phyloP scores from a whole-genome alignment of 2,329 filamentous ascomycete genomes.

The Stemphylium lycopersici region DNA sequence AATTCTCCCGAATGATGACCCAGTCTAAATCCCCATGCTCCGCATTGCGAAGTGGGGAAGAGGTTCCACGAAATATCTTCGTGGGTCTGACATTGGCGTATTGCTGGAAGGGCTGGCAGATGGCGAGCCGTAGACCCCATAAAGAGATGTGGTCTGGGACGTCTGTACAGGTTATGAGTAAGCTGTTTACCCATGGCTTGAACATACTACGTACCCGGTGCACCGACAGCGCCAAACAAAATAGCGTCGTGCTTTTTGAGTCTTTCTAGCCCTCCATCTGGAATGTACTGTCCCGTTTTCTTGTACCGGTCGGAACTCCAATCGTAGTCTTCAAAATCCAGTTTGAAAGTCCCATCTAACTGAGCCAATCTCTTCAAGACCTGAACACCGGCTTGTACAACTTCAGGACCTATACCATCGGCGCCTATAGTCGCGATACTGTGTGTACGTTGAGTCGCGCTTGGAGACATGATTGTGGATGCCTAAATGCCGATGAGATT shows the following conservation, averaged over 20 bases:
- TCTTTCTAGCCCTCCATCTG: conserved; percentile 63
- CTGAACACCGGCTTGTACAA: conserved; percentile 67
- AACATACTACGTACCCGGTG: conserved; percentile 53
- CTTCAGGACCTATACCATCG: conserved; percentile 73
- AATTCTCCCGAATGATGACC: conserved; percentile 71
- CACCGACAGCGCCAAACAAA: conserved; percentile 71
- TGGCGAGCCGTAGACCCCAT: conserved; percentile 62
- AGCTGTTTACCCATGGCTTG: neutral
- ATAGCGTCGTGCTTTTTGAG: conserved; percentile 68
- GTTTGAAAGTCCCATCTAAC: conserved; percentile 61
- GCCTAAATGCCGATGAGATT: neutral
- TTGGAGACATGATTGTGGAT: conserved; percentile 31
- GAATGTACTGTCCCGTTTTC: conserved; percentile 69
- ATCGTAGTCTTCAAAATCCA: conserved; percentile 68
- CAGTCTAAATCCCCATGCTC: conserved; percentile 67
- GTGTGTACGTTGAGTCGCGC: conserved; percentile 28
- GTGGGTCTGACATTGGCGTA: conserved; percentile 66
- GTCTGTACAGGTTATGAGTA: conserved; percentile 38
- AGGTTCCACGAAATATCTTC: conserved; percentile 65
- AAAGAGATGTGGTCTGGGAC: conserved; percentile 64
- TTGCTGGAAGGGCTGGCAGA: conserved; percentile 62
- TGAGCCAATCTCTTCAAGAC: conserved; percentile 63
- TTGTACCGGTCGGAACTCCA: conserved; percentile 73
- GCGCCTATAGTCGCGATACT: conserved; percentile 62
- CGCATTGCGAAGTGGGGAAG: conserved; percentile 61